Base-by-base conservation (phyloP, 768 basidiomycete genomes). In the Agrocybe praecox region DNA sequence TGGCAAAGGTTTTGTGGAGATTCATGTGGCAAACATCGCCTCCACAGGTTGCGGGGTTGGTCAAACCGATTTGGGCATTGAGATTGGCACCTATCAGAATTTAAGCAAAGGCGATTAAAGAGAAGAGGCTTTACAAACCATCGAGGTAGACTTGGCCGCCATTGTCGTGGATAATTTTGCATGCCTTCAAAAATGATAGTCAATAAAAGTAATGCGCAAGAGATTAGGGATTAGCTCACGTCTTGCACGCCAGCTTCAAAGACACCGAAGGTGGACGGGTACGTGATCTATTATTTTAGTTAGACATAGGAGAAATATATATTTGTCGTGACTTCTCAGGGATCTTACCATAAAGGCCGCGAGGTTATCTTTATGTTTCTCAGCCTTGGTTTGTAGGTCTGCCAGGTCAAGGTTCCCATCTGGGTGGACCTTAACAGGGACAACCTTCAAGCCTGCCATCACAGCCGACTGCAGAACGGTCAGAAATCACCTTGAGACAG, bases 1-100 rank as follows among this genome's bases (percentile, higher is more conserved):
- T 98, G 7, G 94, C 90, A 69, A 97, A 97, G 1, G 95, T 96
- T 76, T 98, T 99, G 80, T 99, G 97, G 33, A 98, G 79, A 74
- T 99, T 99, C 77, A 98, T 82, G 71, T 99, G 97, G 70, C 95
- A 97, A 36, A 99, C 95, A 72, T 99, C 97, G 52, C 94, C 96
- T 46, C 97, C 97, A 65, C 94, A 96, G n/a, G 83, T 88, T 1
- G 92, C 94, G 33, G 92, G 92, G 68, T 94, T 94, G 26, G 96
- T 97, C 56, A 97, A 69, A 22, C 96, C 94, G 58, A 98, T 86
- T 65, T 97, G 92, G 46, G 94, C 94, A 68, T 97, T 96, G 60
- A 97, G 78, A 69, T 98, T 98, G 44, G 96, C 96, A 61, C 88
- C 87, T 85, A 44, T 7, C 17, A 51, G 17, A 42, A 21, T 26